Evolutionary conservation across 495 filamentous ascomycete species (phyloP).

Genomic region (Filosporella fistucella): DNA sequence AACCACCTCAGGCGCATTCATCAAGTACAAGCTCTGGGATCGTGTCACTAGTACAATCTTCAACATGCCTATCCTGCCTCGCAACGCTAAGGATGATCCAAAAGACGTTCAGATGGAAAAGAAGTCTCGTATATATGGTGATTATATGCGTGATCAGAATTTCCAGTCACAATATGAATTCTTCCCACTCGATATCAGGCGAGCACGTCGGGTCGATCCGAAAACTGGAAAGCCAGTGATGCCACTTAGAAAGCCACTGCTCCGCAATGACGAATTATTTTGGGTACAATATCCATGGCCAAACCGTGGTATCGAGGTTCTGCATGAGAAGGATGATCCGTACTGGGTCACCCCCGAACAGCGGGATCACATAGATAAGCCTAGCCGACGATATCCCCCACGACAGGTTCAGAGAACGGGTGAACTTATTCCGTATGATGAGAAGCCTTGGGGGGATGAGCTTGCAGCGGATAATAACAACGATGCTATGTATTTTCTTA

Average conservation of each 20-base stretch:
- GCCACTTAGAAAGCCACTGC: background rate
- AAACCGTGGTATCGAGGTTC: background rate
- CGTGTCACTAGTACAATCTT: slow-evolving; percentile 20
- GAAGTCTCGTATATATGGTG: slow-evolving; percentile 4
- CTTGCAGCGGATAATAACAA: background rate
- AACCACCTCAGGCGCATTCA: too few relatives aligned
- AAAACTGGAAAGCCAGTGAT: background rate
- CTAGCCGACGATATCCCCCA: slow-evolving; percentile 9
- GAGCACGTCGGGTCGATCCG: background rate
- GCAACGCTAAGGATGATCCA: background rate
- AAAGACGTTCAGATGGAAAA: background rate
- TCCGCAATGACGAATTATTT: background rate
- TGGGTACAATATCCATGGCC: slow-evolving; percentile 2
- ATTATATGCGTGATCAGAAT: slow-evolving; percentile 7
- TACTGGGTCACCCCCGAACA: slow-evolving; percentile 17
- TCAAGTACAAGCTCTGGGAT: slow-evolving; percentile 23
- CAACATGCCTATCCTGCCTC: slow-evolving; percentile 21
- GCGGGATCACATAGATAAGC: slow-evolving; percentile 1
- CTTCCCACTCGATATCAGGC: slow-evolving; percentile 19
- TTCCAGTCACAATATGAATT: background rate
- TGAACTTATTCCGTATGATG: slow-evolving; percentile 9
- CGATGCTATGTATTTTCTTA: slow-evolving; percentile 17
- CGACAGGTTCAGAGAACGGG: background rate
- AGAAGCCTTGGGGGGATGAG: slow-evolving; percentile 16
- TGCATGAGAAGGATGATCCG: slow-evolving; percentile 16